These are phyloP conservation scores for Chlorella sp. DNA, from an alignment of 139 green algal species.

Conservation along the genomic window DNA sequence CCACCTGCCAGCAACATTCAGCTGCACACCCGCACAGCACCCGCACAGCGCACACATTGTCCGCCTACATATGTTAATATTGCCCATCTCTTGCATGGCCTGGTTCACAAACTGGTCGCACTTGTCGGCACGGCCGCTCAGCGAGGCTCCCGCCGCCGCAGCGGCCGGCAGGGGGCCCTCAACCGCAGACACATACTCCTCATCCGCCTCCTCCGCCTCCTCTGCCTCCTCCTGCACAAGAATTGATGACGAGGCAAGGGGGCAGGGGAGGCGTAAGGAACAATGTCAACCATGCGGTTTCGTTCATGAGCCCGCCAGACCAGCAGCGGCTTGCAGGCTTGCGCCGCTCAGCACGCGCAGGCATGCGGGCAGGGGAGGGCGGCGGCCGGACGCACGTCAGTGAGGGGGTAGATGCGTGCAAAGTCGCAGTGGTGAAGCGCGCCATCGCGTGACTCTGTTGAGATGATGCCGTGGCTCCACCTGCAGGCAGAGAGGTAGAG, in stretches of 20 bases:
- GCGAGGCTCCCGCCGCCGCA: not conserved
- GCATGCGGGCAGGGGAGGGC: too few relatives aligned
- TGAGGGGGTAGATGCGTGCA: constrained; percentile 43
- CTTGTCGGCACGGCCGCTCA: not conserved
- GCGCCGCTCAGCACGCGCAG: not conserved
- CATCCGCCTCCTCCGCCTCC: constrained; percentile 1
- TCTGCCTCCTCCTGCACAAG: too few relatives aligned
- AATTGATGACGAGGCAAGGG: too few relatives aligned
- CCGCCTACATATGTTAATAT: constrained; percentile 67
- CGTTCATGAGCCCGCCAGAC: too few relatives aligned
- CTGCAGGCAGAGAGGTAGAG: not conserved
- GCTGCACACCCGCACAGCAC: too few relatives aligned
- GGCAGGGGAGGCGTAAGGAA: too few relatives aligned
- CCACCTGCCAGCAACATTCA: too few relatives aligned
- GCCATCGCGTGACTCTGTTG: constrained; percentile 44
- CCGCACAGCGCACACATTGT: not conserved
- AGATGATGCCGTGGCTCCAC: constrained; percentile 71
- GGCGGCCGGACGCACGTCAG: not conserved
- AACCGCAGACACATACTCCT: not conserved
- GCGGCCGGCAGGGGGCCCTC: not conserved
- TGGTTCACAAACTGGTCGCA: constrained; percentile 41
- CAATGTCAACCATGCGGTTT: too few relatives aligned
- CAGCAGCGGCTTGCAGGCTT: not conserved
- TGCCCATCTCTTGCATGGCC: constrained; percentile 51
- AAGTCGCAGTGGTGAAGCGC: constrained; percentile 67